Evolutionary conservation across 148 eudicot species (phyloP).

Genomic region (Diospyros lotus): DNA sequence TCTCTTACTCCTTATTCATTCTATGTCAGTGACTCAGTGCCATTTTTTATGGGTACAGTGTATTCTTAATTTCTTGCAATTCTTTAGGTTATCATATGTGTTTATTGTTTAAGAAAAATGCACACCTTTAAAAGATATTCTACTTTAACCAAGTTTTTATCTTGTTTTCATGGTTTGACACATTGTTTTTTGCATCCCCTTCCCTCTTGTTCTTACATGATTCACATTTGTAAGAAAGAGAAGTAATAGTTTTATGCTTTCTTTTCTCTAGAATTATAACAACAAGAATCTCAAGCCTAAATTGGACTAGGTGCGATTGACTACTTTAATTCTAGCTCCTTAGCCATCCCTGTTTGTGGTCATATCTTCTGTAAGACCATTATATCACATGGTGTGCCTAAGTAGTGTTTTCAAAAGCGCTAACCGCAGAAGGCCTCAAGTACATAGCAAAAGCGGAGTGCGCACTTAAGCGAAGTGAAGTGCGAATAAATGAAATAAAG

Average conservation of each 20-base stretch:
- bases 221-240: background rate
- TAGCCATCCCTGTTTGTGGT: no score
- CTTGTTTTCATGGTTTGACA: conserved; percentile 4
- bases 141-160: background rate
- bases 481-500: no score
- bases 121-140: no score
- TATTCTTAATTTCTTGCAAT: background rate
- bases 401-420: no score
- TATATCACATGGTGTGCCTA: no score
- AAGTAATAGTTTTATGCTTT: background rate
- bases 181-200: background rate
- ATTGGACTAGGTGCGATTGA: no score
- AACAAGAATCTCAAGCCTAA: no score
- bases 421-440: no score
- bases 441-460: no score
- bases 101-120: background rate
- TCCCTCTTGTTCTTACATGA: background rate
- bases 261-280: background rate
- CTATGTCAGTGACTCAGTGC: background rate
- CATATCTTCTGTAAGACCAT: no score
- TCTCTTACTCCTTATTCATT: background rate
- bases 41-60: background rate
- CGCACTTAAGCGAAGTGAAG: no score
- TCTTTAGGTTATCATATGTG: background rate
- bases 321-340: no score